phyloP scores from a whole-genome alignment of 192 early-diverging fungal species.

The Coemansia sp. region DNA sequence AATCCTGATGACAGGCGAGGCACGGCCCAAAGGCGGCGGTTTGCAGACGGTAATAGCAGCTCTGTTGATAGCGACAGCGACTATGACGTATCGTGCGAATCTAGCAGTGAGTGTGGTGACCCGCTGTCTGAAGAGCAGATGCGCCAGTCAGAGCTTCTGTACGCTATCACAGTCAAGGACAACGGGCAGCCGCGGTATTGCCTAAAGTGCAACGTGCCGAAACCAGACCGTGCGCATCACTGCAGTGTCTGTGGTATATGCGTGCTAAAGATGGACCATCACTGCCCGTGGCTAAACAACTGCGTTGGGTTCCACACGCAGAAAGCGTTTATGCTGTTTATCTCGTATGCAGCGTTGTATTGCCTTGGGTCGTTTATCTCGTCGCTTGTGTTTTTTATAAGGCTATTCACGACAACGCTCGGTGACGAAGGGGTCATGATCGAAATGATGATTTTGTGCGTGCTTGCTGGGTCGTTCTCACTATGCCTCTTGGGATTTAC shows the following conservation, averaged over 20 bases:
- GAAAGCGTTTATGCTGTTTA: conserved; percentile 70
- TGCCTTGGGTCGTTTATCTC: conserved; percentile 8
- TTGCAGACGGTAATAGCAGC: conserved; percentile 10
- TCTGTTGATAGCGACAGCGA: conserved; percentile 14
- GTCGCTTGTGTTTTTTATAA: conserved; percentile 21
- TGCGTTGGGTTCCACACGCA: conserved; percentile 78
- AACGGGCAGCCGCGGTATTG: conserved; percentile 52
- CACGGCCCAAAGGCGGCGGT: conserved; percentile 10
- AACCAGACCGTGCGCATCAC: conserved; percentile 79
- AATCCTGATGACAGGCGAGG: neutral
- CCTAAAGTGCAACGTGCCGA: conserved; percentile 58
- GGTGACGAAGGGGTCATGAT: conserved; percentile 9
- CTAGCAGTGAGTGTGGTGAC: conserved; percentile 13
- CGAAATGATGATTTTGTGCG: conserved; percentile 21
- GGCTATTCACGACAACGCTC: conserved; percentile 1
- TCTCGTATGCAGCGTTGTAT: conserved; percentile 35
- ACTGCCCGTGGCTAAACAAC: conserved; percentile 80
- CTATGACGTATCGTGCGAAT: conserved; percentile 4
- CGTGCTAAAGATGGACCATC: conserved; percentile 78
- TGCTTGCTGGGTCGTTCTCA: conserved; percentile 27
- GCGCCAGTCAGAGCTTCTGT: conserved; percentile 31
- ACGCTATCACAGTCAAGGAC: conserved; percentile 43
- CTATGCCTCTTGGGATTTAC: conserved; percentile 28
- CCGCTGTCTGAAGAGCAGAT: conserved; percentile 31
- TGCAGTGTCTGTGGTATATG: conserved; percentile 72